These are phyloP conservation scores for Rhizopogon vesiculosus DNA, from an alignment of 768 basidiomycete genomes.

Conservation along the genomic window DNA sequence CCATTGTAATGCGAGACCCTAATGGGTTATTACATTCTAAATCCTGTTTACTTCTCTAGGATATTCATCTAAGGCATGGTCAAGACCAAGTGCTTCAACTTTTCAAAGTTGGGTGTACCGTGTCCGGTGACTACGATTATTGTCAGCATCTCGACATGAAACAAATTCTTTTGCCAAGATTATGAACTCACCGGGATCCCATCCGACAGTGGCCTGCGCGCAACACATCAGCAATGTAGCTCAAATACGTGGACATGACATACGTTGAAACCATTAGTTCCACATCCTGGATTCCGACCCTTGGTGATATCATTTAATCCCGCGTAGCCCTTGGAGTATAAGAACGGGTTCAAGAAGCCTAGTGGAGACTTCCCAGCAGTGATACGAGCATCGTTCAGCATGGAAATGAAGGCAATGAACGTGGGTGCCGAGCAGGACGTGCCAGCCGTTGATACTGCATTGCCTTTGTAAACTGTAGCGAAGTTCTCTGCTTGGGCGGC, in stretches of 20 bases:
- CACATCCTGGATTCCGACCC: constrained; percentile 57
- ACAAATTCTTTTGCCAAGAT: constrained; percentile 5
- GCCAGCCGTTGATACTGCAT: constrained; percentile 40
- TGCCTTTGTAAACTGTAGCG: constrained; percentile 41
- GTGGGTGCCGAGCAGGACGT: constrained; percentile 65
- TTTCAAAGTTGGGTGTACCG: constrained; percentile 50
- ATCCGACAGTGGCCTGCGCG: constrained; percentile 44
- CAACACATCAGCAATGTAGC: background rate
- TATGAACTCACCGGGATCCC: constrained; percentile 50
- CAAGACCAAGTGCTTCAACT: constrained; percentile 36
- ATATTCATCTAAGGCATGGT: constrained; percentile 1
- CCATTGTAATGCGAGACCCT: too few species aligned
- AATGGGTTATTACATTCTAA: too few species aligned
- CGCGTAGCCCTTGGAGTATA: constrained; percentile 36
- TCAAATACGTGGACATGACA: constrained; percentile 15
- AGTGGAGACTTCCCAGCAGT: constrained; percentile 36
- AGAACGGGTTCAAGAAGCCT: constrained; percentile 65
- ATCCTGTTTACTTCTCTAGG: background rate
- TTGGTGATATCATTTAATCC: constrained; percentile 53
- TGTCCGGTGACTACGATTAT: constrained; percentile 43
- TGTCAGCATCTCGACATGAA: constrained; percentile 6
- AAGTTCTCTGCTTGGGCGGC: constrained; percentile 52
- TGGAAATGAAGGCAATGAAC: constrained; percentile 58
- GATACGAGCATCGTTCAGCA: constrained; percentile 62
- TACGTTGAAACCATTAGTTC: constrained; percentile 63